Conservation (phyloP, 2,329 filamentous ascomycete genomes). For the Dothistroma pini region DNA sequence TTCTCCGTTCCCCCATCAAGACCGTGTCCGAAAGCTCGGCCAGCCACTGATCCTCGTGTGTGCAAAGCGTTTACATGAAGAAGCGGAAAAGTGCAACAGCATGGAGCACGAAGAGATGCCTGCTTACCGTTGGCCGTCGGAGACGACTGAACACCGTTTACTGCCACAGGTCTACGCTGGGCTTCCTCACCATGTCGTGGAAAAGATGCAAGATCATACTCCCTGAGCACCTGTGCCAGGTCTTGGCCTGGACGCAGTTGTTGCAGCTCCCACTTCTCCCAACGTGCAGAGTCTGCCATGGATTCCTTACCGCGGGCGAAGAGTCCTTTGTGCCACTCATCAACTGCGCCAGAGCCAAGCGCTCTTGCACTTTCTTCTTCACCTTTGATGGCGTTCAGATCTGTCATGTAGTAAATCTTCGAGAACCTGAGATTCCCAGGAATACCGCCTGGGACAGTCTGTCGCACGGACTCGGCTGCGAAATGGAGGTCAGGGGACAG, state of each 20-base stretch:
- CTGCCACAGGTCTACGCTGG: slow-evolving; percentile 24
- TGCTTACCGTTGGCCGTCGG: slow-evolving; percentile 29
- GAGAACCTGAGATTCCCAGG: slow-evolving; percentile 51
- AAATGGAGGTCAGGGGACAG: slow-evolving; percentile 57
- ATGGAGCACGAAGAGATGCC: slow-evolving; percentile 5
- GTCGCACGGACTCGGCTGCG: slow-evolving; percentile 55
- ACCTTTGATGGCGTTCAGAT: slow-evolving; percentile 59
- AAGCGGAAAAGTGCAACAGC: slow-evolving; percentile 3
- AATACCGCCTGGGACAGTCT: slow-evolving; percentile 44
- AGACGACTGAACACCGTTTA: slow-evolving; percentile 20
- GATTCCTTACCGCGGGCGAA: slow-evolving; percentile 58
- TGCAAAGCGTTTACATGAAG: background rate
- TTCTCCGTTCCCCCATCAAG: background rate
- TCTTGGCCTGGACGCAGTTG: slow-evolving; percentile 26
- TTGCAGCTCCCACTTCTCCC: slow-evolving; percentile 67
- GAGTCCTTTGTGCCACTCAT: slow-evolving; percentile 78
- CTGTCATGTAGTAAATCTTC: slow-evolving; percentile 63
- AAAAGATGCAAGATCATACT: slow-evolving; percentile 34
- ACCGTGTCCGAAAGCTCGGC: background rate
- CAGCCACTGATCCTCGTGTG: background rate
- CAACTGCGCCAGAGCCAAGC: slow-evolving; percentile 64
- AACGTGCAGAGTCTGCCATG: slow-evolving; percentile 61
- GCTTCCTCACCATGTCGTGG: slow-evolving; percentile 19
- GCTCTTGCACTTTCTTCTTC: slow-evolving; percentile 61
- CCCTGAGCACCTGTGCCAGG: slow-evolving; percentile 30